phyloP scores from a whole-genome alignment of 768 basidiomycete species.

The Rhodosporidiobolus sp. region DNA sequence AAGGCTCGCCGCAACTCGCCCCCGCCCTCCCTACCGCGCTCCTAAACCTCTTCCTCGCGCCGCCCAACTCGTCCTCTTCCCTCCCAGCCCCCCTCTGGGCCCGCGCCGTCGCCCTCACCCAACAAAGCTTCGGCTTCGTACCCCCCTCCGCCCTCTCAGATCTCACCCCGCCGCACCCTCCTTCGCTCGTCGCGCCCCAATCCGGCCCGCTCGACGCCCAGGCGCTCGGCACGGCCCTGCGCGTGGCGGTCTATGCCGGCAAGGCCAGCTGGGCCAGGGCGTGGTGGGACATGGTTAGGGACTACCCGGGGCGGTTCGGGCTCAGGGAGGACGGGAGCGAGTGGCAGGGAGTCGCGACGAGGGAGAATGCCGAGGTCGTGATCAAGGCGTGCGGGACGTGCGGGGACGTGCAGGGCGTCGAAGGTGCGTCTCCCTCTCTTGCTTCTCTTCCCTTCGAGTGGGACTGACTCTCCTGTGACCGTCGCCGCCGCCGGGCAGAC shows the following conservation, averaged over 20 bases:
- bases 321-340: neutral
- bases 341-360: neutral
- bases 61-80: neutral
- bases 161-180: constrained; percentile 9
- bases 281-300: constrained; percentile 28
- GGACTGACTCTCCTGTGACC: too few relatives aligned
- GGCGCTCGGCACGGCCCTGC: constrained; percentile 4
- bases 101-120: neutral
- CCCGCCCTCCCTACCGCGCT: constrained; percentile 15
- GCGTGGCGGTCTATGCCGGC: constrained; percentile 1
- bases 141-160: constrained; percentile 3
- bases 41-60: constrained; percentile 24
- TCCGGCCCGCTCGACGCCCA: neutral
- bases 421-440: constrained; percentile 13
- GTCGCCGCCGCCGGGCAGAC: neutral
- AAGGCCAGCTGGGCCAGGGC: constrained; percentile 1
- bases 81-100: neutral
- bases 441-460: neutral
- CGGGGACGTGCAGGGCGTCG: constrained; percentile 13
- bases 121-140: constrained; percentile 9
- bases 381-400: constrained; percentile 7
- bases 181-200: neutral
- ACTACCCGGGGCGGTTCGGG: constrained; percentile 32
- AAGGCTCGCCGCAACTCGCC: neutral
- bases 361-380: constrained; percentile 30